These are phyloP conservation scores for Sordaria brevicollis DNA, from an alignment of 495 filamentous ascomycete genomes.

Conservation along the genomic window DNA sequence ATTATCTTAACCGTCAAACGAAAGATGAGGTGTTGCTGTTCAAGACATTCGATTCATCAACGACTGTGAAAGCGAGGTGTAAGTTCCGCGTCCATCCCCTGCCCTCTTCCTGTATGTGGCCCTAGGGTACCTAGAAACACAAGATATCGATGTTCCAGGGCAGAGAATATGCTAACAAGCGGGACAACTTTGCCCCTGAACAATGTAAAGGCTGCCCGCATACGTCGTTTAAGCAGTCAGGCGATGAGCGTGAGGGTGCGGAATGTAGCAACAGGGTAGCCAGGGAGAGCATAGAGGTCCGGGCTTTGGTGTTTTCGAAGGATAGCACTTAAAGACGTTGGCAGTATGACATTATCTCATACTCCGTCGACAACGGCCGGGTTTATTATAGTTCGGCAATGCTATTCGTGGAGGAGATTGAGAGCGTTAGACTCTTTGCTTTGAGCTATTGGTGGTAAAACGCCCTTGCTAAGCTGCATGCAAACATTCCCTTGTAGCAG, in stretches of 20 bases:
- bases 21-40: constrained; percentile 2
- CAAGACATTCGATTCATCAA: constrained; percentile 1
- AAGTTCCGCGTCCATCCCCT: neutral
- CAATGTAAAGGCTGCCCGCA: neutral
- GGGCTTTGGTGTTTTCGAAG: neutral
- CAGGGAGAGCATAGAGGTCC: neutral
- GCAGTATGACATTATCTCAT: neutral
- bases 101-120: too few relatives aligned
- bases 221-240: neutral
- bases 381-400: too few relatives aligned
- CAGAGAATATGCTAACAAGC: too few relatives aligned
- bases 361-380: neutral
- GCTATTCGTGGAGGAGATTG: too few relatives aligned
- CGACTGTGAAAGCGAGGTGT: neutral
- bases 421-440: too few relatives aligned
- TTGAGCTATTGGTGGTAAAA: too few relatives aligned
- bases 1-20: neutral
- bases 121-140: too few relatives aligned
- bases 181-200: too few relatives aligned
- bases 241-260: neutral
- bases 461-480: too few relatives aligned
- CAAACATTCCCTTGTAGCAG: too few relatives aligned
- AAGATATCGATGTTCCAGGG: too few relatives aligned
- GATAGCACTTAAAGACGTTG: neutral
- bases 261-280: neutral